Conservation (phyloP, 2,329 filamentous ascomycete genomes). For the Sphaerulina musiva region DNA sequence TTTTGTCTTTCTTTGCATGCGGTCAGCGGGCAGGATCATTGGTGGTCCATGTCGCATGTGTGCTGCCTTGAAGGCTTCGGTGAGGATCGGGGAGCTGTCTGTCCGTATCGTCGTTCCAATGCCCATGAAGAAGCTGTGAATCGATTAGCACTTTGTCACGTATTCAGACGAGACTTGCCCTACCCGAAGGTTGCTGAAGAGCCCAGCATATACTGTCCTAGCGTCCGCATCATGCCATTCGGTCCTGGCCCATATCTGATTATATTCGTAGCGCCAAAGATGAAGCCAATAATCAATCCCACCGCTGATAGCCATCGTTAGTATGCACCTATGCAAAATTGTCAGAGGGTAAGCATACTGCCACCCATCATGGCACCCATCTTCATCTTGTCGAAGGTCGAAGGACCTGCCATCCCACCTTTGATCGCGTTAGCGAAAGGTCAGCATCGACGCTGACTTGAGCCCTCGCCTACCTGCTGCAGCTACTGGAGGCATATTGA, state of each 20-base stretch:
- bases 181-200: conserved; percentile 96
- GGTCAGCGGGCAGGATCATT: conserved; percentile 55
- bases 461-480: conserved; percentile 16
- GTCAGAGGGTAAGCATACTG: conserved; percentile 56
- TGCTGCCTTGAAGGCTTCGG: conserved; percentile 68
- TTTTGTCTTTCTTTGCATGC: conserved; percentile 16
- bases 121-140: conserved; percentile 83
- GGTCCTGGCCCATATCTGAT: conserved; percentile 89
- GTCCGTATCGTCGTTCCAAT: conserved; percentile 95
- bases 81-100: conserved; percentile 70
- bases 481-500: conserved; percentile 32
- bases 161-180: conserved; percentile 21
- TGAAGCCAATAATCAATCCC: conserved; percentile 93
- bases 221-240: conserved; percentile 85
- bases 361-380: conserved; percentile 99
- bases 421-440: conserved; percentile 1
- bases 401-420: conserved; percentile 47
- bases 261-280: conserved; percentile 87
- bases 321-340: neutral
- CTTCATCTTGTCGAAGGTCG: conserved; percentile 73
- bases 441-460: neutral
- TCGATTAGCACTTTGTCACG: neutral
- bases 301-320: conserved; percentile 59
- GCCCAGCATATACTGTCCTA: conserved; percentile 94
- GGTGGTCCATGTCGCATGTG: conserved; percentile 56